Conservation (phyloP, 2,329 filamentous ascomycete species). For the Lizonia empirigonia region DNA sequence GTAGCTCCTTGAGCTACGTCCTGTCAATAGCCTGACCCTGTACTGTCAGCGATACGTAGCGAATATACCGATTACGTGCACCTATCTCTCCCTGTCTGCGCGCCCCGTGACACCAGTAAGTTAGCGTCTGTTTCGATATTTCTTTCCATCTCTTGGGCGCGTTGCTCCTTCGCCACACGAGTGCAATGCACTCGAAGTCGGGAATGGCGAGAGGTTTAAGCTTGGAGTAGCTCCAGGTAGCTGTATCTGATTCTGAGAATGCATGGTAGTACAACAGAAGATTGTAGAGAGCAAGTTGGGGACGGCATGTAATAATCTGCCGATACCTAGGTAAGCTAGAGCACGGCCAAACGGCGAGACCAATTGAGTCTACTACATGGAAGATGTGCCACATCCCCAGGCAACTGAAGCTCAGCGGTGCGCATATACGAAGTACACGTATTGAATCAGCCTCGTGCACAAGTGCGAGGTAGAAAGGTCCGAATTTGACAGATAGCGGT, state of each 20-base stretch:
- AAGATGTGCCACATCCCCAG: neutral
- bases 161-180: neutral
- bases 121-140: neutral
- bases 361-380: neutral
- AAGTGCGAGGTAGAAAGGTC: neutral
- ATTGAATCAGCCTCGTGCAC: neutral
- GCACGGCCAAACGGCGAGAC: neutral
- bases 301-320: neutral
- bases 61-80: too few relatives aligned
- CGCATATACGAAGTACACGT: too few relatives aligned
- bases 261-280: neutral
- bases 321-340: slow-evolving; percentile 1
- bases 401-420: neutral
- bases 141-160: neutral
- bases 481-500: neutral
- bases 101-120: too few relatives aligned
- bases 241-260: neutral
- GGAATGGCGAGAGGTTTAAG: neutral
- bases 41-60: too few relatives aligned
- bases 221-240: neutral
- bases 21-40: too few relatives aligned
- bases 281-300: neutral
- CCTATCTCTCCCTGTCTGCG: too few relatives aligned
- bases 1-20: too few relatives aligned
- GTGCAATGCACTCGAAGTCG: neutral